Conservation (phyloP, 2,329 filamentous ascomycete genomes). For the Fusarium sp. region DNA sequence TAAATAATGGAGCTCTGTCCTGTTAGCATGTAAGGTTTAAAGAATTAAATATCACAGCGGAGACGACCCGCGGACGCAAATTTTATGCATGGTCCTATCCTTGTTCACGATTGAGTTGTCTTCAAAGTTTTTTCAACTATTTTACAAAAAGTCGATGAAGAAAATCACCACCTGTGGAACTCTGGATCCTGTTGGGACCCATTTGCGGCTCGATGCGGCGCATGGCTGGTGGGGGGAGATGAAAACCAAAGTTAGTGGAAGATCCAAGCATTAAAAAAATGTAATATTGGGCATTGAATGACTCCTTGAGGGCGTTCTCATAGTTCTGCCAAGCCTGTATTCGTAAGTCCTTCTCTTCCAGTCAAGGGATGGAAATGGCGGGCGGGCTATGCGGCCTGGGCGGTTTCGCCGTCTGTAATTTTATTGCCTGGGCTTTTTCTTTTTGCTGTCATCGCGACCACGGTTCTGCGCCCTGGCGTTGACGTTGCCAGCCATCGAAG, state of each 20-base stretch:
- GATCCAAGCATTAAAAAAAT: slow-evolving; percentile 8
- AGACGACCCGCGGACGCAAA: slow-evolving; percentile 22
- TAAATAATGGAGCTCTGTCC: slow-evolving; percentile 8
- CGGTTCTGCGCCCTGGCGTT: slow-evolving; percentile 35
- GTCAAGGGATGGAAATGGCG: slow-evolving; percentile 8
- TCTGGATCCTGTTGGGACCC: slow-evolving; percentile 24
- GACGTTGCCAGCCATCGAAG: slow-evolving; percentile 19
- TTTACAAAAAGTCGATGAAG: slow-evolving; percentile 16
- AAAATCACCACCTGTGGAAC: slow-evolving; percentile 21
- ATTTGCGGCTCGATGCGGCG: slow-evolving; percentile 24
- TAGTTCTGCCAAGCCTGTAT: slow-evolving; percentile 15
- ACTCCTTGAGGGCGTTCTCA: slow-evolving; percentile 11
- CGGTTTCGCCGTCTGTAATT: slow-evolving; percentile 26
- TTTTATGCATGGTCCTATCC: slow-evolving; percentile 38
- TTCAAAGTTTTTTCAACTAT: slow-evolving; percentile 12
- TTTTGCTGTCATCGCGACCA: slow-evolving; percentile 12
- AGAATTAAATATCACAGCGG: slow-evolving; percentile 25
- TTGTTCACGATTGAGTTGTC: slow-evolving; percentile 26
- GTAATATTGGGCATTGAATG: slow-evolving; percentile 5
- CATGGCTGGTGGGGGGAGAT: slow-evolving; percentile 24
- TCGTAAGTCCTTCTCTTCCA: slow-evolving; percentile 3
- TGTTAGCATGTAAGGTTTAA: slow-evolving; percentile 12
- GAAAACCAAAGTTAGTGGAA: slow-evolving; percentile 21
- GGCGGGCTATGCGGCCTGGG: slow-evolving; percentile 1
- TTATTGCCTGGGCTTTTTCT: slow-evolving; percentile 17